These are phyloP conservation scores for Solanum dulcamara DNA, from an alignment of 257 asterid genomes.

Conservation along the genomic window DNA sequence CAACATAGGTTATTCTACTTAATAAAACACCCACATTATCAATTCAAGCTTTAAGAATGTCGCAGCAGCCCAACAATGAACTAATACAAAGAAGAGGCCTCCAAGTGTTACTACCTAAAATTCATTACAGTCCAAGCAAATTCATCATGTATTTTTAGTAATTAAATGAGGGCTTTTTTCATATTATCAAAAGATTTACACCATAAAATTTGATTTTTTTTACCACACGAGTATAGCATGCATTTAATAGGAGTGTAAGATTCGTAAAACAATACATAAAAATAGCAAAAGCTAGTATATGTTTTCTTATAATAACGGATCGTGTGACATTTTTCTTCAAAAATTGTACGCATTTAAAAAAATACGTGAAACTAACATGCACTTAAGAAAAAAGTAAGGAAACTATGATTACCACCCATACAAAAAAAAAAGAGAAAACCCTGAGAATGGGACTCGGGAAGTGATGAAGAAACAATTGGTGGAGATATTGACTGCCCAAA, in stretches of 20 bases:
- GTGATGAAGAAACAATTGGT: slow-evolving; percentile 3
- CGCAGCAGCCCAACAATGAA: not conserved
- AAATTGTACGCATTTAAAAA: not conserved
- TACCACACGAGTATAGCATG: not conserved
- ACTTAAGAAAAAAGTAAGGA: not conserved
- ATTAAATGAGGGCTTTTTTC: not conserved
- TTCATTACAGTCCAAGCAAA: not conserved
- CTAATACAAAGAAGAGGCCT: not conserved
- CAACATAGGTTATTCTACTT: not conserved
- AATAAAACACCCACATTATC: not conserved
- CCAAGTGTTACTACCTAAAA: not conserved
- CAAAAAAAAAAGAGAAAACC: not conserved
- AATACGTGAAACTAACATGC: not conserved
- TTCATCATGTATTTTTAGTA: not conserved
- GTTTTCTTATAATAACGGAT: not conserved
- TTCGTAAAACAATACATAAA: not conserved
- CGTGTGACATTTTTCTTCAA: not conserved
- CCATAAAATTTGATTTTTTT: not conserved
- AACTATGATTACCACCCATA: not conserved
- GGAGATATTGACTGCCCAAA: slow-evolving; percentile 18
- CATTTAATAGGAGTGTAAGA: not conserved
- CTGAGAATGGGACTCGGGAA: slow-evolving; percentile 15
- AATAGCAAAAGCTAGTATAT: not conserved
- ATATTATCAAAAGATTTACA: not conserved
- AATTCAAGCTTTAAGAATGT: not conserved